Evolutionary conservation across 495 filamentous ascomycete genomes (phyloP).

Genomic region (Penicillium canescens): DNA sequence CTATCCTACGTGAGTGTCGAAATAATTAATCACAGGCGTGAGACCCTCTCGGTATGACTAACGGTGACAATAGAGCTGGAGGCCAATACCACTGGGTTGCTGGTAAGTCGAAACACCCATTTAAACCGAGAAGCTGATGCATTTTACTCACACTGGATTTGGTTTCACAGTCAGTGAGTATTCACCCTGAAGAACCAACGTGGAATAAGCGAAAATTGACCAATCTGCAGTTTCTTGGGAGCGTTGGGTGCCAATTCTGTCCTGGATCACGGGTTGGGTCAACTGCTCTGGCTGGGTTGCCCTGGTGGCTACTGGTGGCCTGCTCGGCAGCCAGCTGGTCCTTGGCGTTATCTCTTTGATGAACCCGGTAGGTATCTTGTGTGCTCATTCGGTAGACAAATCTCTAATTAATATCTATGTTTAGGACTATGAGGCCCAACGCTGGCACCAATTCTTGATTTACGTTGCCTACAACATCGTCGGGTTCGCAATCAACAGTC

Average conservation of each 20-base stretch:
- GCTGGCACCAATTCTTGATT: slow-evolving; percentile 75
- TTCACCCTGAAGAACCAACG: no score
- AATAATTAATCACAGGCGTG: no score
- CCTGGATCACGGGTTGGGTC: slow-evolving; percentile 75
- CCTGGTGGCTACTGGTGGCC: slow-evolving; percentile 49
- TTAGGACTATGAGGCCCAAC: slow-evolving; percentile 49
- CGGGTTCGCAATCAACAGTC: slow-evolving; percentile 66
- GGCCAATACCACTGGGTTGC: slow-evolving; percentile 80
- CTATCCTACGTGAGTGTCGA: slow-evolving; percentile 72
- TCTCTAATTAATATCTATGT: background rate
- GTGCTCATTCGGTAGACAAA: no score
- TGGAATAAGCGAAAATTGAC: no score
- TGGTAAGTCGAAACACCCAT: no score
- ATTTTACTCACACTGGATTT: no score
- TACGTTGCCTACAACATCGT: slow-evolving; percentile 67
- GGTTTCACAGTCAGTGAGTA: no score
- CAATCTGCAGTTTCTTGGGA: slow-evolving; percentile 53
- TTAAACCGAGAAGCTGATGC: no score
- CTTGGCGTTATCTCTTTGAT: slow-evolving; percentile 59
- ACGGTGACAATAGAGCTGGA: no score
- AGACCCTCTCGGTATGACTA: no score
- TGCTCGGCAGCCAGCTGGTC: slow-evolving; percentile 58
- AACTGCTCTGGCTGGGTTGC: slow-evolving; percentile 73
- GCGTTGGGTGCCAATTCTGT: slow-evolving; percentile 60
- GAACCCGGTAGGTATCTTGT: slow-evolving; percentile 40